Percentiles rank a stretch among this genome's conserved stretches.
These are phyloP conservation scores for Mycena rebaudengoi DNA, from an alignment of 768 basidiomycete species.

Conservation along the genomic window DNA sequence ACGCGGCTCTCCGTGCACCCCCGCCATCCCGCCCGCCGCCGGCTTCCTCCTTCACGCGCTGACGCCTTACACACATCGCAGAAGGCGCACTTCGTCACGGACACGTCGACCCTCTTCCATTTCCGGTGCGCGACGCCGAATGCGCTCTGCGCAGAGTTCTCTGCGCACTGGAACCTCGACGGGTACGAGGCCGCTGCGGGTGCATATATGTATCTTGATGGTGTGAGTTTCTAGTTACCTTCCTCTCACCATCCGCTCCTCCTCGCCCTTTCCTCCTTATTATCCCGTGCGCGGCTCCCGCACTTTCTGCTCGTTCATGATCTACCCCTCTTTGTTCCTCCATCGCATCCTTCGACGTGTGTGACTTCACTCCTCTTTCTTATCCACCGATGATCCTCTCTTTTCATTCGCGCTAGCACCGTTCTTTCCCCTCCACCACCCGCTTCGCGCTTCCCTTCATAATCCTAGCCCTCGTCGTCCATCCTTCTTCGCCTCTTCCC, in stretches of 20 bases:
- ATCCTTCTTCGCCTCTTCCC: not conserved
- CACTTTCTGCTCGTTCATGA: not conserved
- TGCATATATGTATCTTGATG: not conserved
- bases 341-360: constrained; percentile 10
- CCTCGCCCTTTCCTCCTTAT: not conserved
- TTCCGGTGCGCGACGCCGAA: not conserved
- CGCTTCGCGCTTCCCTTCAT: too few relatives aligned
- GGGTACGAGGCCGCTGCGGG: not conserved
- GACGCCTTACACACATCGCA: not conserved
- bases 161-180: not conserved
- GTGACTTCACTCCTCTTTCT: too few relatives aligned
- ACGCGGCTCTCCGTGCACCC: too few relatives aligned
- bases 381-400: too few relatives aligned
- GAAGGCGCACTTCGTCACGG: not conserved
- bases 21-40: too few relatives aligned
- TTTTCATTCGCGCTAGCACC: too few relatives aligned
- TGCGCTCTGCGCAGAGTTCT: not conserved
- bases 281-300: not conserved
- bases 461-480: too few relatives aligned
- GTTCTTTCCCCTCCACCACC: too few relatives aligned
- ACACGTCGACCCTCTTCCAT: not conserved
- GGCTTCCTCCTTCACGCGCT: not conserved
- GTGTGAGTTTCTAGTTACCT: not conserved
- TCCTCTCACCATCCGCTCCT: not conserved
- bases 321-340: constrained; percentile 3